Base-by-base conservation (phyloP, 169 alveolate species). In the Babesia bovis region DNA sequence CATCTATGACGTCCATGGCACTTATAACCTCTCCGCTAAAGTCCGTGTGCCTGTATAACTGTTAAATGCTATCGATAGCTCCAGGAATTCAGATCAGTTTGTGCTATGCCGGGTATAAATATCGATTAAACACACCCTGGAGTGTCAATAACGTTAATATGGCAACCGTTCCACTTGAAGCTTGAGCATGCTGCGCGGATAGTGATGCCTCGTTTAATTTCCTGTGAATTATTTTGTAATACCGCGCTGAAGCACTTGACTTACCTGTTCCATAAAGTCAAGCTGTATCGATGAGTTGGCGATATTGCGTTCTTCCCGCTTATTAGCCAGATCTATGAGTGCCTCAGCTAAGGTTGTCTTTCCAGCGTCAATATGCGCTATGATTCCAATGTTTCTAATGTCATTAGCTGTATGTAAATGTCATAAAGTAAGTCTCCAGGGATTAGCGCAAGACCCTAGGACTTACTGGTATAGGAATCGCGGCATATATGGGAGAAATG, bases 291-390 rank as follows among this genome's bases (percentile, higher is more conserved):
- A 87, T 44, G 21, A 38, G 33, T 9, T 32, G 4, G 19, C 23
- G 55, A 28, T 26, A 13, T 15, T 30, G 9, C 7, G 12, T 47
- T 47, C 19, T 17, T 47, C 6, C 6, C 55, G 6, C n/a, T 0
- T 50, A 23, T 28, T 17, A 17, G 98, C 92, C 59, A 90, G 92
- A 56, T 68, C 92, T 36, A 95, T 83, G 92, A 96, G 91, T 66
- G 98, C 78, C 83, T 97, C 99, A 3, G 99, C 95, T 23, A 96
- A 90, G 23, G 98, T 95, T 21, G 99, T 95, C 85, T 97, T 97
- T 3, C 99, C 99, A 10, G 98, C 98, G 82, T 97, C 99, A 35
- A 97, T 96, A 75, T 97, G 99, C 26, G 99, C 99, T 74, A 97
- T 92, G 51, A 97, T 94, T 23, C 98, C 98, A 42, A 96, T 87